phyloP scores from a whole-genome alignment of 768 basidiomycete genomes.

The Pisolithus sp. region DNA sequence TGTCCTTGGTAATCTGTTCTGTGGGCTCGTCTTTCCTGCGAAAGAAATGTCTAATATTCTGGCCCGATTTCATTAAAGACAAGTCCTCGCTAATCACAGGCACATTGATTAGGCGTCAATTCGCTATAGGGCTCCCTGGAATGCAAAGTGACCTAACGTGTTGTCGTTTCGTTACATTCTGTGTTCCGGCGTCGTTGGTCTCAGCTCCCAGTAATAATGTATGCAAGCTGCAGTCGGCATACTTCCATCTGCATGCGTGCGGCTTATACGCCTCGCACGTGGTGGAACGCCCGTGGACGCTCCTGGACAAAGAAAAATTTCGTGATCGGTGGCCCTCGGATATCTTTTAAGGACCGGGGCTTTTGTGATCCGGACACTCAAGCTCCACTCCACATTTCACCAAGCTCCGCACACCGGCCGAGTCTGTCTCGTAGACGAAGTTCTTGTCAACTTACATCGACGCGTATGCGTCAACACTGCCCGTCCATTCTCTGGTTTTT shows the following conservation, averaged over 20 bases:
- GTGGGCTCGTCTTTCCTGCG: too few relatives aligned
- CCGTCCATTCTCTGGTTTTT: not conserved
- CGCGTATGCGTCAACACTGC: too few relatives aligned
- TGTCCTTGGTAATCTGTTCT: too few relatives aligned
- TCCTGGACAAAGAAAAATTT: not conserved
- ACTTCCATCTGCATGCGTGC: not conserved
- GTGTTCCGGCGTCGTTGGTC: not conserved
- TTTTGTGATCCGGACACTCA: not conserved
- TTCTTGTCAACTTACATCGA: too few relatives aligned
- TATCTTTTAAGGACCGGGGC: not conserved
- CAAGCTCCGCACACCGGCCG: not conserved
- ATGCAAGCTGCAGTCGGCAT: not conserved
- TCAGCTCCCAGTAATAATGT: not conserved
- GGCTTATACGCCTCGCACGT: not conserved
- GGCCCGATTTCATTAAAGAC: too few relatives aligned
- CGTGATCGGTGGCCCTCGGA: not conserved
- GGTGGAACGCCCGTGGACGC: not conserved
- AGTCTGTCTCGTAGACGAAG: not conserved
- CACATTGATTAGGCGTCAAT: not conserved
- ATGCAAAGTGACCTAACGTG: not conserved
- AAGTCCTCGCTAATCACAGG: not conserved
- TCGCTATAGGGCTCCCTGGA: not conserved
- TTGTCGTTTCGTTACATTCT: not conserved
- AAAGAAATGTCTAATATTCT: too few relatives aligned
- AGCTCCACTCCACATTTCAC: too few relatives aligned